Percentiles rank a stretch among this genome's conserved stretches.
phyloP scores from a whole-genome alignment of 1,284 basidiomycete genomes.

The Malassezia caprae region DNA sequence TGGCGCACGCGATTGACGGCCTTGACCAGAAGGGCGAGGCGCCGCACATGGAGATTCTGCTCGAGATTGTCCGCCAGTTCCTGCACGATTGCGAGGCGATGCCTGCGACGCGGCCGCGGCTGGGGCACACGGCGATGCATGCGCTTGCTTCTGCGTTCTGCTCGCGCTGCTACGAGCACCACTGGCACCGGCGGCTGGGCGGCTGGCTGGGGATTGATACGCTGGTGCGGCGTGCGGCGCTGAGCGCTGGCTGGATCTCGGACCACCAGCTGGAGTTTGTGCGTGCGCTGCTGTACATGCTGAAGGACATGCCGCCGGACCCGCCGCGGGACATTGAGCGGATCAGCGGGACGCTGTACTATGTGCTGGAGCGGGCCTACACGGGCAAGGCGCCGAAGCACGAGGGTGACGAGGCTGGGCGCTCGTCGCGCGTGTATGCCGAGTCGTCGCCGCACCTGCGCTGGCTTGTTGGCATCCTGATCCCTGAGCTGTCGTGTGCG shows the following conservation, averaged over 20 bases:
- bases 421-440: slow-evolving; percentile 4
- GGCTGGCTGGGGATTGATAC: slow-evolving; percentile 45
- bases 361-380: slow-evolving; percentile 57
- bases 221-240: slow-evolving; percentile 49
- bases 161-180: slow-evolving; percentile 46
- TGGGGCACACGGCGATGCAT: slow-evolving; percentile 40
- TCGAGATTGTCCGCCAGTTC: slow-evolving; percentile 35
- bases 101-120: slow-evolving; percentile 31
- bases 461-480: slow-evolving; percentile 70
- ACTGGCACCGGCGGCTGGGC: slow-evolving; percentile 47
- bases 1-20: slow-evolving; percentile 33
- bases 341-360: slow-evolving; percentile 67
- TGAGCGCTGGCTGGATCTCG: slow-evolving; percentile 63
- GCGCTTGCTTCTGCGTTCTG: slow-evolving; percentile 42
- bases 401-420: slow-evolving; percentile 21
- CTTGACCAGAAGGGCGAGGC: slow-evolving; percentile 50
- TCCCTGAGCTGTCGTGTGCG: slow-evolving; percentile 77
- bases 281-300: slow-evolving; percentile 77
- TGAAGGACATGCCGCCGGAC: slow-evolving; percentile 91
- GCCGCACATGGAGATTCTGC: slow-evolving; percentile 30
- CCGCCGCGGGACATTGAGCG: slow-evolving; percentile 71
- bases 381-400: slow-evolving; percentile 19
- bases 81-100: slow-evolving; percentile 26
- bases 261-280: slow-evolving; percentile 85
- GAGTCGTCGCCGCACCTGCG: slow-evolving; percentile 39